phyloP scores from a whole-genome alignment of 2,329 filamentous ascomycete genomes.

The Akanthomyces dipterigenus region DNA sequence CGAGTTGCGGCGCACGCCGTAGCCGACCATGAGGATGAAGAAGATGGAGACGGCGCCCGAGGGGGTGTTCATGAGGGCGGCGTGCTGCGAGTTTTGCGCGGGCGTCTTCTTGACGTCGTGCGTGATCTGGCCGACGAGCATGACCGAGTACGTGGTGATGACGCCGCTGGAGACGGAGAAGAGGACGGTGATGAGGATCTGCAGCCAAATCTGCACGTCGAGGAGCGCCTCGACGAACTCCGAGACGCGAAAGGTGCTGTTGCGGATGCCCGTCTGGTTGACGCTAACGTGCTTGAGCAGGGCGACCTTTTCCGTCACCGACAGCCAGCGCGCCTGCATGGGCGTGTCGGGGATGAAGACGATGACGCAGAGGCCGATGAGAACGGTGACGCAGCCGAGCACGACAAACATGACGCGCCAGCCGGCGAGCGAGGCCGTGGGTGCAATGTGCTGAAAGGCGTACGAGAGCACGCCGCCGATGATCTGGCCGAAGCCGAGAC shows the following conservation, averaged over 20 bases:
- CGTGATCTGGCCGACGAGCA: constrained; percentile 9
- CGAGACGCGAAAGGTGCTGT: background rate
- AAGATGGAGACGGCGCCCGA: constrained; percentile 10
- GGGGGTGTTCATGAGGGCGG: constrained; percentile 10
- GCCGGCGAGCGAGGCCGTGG: constrained; percentile 24
- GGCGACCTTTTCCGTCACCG: constrained; percentile 24
- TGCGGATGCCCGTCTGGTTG: constrained; percentile 13
- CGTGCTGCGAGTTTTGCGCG: constrained; percentile 8
- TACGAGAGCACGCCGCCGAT: constrained; percentile 33
- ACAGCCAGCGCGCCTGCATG: constrained; percentile 32
- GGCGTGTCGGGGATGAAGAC: constrained; percentile 41
- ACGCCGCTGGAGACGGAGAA: constrained; percentile 24
- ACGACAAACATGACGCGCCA: constrained; percentile 42
- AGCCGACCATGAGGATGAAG: constrained; percentile 28
- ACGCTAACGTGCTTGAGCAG: constrained; percentile 12
- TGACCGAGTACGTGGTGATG: constrained; percentile 15
- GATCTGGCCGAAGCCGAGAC: constrained; percentile 17
- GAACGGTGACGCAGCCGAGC: constrained; percentile 34
- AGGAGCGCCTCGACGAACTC: constrained; percentile 22
- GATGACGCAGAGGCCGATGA: constrained; percentile 32
- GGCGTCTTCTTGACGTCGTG: constrained; percentile 1
- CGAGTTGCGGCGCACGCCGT: constrained; percentile 28
- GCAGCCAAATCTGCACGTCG: constrained; percentile 10
- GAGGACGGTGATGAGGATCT: constrained; percentile 6
- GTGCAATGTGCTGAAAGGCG: constrained; percentile 17